A percentile compares a stretch with the other conserved stretches of the same genome.
phyloP scores from a whole-genome alignment of 2,329 filamentous ascomycete species.

The Fusarium mangiferae region DNA sequence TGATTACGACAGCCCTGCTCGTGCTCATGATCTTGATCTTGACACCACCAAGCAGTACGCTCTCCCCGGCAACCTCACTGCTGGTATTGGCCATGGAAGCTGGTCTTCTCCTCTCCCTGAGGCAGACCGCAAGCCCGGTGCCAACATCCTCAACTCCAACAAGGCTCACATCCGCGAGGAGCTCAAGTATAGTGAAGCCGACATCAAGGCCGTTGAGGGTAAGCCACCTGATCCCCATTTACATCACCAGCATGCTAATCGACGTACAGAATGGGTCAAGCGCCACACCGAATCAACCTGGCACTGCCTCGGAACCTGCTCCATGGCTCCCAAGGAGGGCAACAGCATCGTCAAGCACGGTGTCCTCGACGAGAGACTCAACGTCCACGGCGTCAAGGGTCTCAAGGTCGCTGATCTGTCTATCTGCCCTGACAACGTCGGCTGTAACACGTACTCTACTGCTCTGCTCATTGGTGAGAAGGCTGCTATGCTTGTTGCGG shows the following conservation, averaged over 20 bases:
- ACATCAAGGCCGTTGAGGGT: conserved; percentile 72
- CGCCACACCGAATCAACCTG: conserved; percentile 77
- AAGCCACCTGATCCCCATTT: neutral
- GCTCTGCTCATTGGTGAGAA: conserved; percentile 36
- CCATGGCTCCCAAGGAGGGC: conserved; percentile 79
- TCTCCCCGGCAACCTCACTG: conserved; percentile 75
- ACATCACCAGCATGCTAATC: neutral
- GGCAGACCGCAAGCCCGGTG: conserved; percentile 59
- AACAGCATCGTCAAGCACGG: conserved; percentile 85
- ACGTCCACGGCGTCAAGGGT: conserved; percentile 80
- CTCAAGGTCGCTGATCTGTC: conserved; percentile 81
- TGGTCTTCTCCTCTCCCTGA: conserved; percentile 72
- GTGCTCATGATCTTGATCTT: conserved; percentile 78
- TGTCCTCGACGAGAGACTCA: conserved; percentile 79
- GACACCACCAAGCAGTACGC: conserved; percentile 80
- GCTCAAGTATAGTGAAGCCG: conserved; percentile 71
- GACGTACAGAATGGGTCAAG: conserved; percentile 66
- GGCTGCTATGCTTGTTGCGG: conserved; percentile 72
- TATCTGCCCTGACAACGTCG: conserved; percentile 83
- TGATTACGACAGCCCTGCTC: conserved; percentile 74
- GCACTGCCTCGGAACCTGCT: conserved; percentile 69
- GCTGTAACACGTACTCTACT: conserved; percentile 68
- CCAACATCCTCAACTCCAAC: conserved; percentile 70
- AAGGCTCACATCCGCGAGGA: conserved; percentile 68
- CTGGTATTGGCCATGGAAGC: conserved; percentile 77